phyloP scores from a whole-genome alignment of 768 basidiomycete genomes.

The Paxillus rubicundulus region DNA sequence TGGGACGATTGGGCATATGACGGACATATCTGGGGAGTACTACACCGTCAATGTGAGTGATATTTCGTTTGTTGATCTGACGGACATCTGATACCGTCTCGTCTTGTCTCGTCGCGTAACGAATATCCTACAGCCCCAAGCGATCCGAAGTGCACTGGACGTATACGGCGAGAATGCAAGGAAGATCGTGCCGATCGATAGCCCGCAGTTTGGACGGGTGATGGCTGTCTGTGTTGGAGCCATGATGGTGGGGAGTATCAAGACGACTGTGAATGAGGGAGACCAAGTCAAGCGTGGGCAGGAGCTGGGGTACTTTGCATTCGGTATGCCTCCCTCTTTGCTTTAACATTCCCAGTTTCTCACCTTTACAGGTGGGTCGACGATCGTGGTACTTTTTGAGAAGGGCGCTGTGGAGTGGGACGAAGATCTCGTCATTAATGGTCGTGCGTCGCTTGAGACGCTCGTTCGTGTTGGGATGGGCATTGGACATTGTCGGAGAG shows the following conservation, averaged over 20 bases:
- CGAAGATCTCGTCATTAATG: slow-evolving; percentile 83
- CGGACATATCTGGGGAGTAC: slow-evolving; percentile 84
- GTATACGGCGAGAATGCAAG: slow-evolving; percentile 94
- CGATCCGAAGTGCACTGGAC: slow-evolving; percentile 84
- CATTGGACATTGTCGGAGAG: slow-evolving; percentile 49
- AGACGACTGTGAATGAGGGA: slow-evolving; percentile 84
- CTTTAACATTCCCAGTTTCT: not conserved
- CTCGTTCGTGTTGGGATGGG: slow-evolving; percentile 87
- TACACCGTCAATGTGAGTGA: slow-evolving; percentile 87
- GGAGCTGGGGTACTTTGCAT: slow-evolving; percentile 94
- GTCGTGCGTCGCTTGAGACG: slow-evolving; percentile 84
- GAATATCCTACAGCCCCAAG: slow-evolving; percentile 65
- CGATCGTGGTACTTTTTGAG: slow-evolving; percentile 88
- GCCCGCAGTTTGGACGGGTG: slow-evolving; percentile 84
- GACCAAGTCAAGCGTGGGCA: slow-evolving; percentile 78
- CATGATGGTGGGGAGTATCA: slow-evolving; percentile 94
- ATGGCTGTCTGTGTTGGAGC: slow-evolving; percentile 92
- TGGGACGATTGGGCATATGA: slow-evolving; percentile 79
- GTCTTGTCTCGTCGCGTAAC: not conserved
- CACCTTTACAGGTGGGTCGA: slow-evolving; percentile 68
- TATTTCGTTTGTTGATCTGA: too few relatives aligned
- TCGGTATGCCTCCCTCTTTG: slow-evolving; percentile 55
- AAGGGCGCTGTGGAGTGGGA: slow-evolving; percentile 87
- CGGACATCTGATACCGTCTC: too few relatives aligned
- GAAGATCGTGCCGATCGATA: slow-evolving; percentile 90